Base-by-base conservation (phyloP, 768 basidiomycete genomes). In the Daedaleopsis sinensis region DNA sequence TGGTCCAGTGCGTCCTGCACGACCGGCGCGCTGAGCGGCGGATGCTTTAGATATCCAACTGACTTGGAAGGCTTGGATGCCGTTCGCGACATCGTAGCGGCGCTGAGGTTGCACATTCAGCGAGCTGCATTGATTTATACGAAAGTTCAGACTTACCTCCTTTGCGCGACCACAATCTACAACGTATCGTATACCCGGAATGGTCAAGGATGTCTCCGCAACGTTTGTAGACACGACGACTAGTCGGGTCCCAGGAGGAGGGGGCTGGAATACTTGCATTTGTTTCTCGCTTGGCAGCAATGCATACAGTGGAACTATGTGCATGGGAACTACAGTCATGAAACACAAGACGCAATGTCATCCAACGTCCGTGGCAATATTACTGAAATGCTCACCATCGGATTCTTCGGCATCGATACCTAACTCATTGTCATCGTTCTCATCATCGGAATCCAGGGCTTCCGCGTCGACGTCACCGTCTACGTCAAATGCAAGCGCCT, bases 171-270 rank as follows among this genome's bases (percentile, higher is more conserved):
- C 96, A 68, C 91, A 91, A 71, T 99, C 96, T 32, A 99, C 87
- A n/a, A 99, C 96, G 74, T 99, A 99, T 16, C 93, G 90, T 68
- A 99, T 96, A 7, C 92, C 93, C 24, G 96, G 96, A 61, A 99
- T 99, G 0, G 96, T 98, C 36, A 98, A 79, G 8, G 96, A 97
- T 0, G 96, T 98, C 73, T 98, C 96, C 1, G 96, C 96, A 27
- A 98, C 90, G 71, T 98, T 98, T 1, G 96, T 98, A 1, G 96
- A 87, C 6, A 99, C 89, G 16, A 98, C 94, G 15, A 98, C 95
- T 4, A 99, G 81, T 38, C 97, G 91, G 61, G 80, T 77, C 6
- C 89, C 91, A 5, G 79, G 74, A 0, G 97, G 97, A 13, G 96
- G 94, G 1, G 88, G 79, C 61, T 88, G 78, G 71, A 99, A 99